A percentile compares a stretch with the other conserved stretches of the same genome.
phyloP scores from a whole-genome alignment of 2,329 filamentous ascomycete genomes.

The Dendrostoma leiphaemia region DNA sequence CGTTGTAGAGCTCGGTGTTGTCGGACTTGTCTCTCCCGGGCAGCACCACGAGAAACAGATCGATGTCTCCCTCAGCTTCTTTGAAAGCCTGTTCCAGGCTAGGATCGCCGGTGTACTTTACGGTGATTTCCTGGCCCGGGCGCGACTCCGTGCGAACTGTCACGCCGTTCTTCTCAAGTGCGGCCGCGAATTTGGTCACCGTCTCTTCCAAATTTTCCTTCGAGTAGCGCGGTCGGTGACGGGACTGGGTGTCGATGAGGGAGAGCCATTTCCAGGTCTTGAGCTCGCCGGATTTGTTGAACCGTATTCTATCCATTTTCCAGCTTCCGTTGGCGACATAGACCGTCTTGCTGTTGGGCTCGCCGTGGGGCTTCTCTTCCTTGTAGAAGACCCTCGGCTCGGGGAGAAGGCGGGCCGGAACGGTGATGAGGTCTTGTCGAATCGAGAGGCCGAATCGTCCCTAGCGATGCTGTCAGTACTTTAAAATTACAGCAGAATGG shows the following conservation, averaged over 20 bases:
- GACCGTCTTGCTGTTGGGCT: constrained; percentile 20
- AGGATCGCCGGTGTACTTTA: constrained; percentile 4
- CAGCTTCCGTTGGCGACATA: constrained; percentile 44
- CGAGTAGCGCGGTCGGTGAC: background rate
- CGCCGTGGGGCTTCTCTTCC: background rate
- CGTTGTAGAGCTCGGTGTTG: constrained; percentile 49
- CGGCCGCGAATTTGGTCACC: constrained; percentile 3
- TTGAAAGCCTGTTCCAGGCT: constrained; percentile 1
- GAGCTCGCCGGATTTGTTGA: constrained; percentile 40
- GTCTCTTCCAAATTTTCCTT: background rate
- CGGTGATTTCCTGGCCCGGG: background rate
- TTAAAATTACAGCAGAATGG: constrained; percentile 10
- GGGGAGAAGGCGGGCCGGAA: constrained; percentile 58
- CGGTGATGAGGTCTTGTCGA: constrained; percentile 53
- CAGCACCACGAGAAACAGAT: constrained; percentile 50
- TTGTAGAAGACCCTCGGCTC: constrained; percentile 54
- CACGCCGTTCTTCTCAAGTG: constrained; percentile 18
- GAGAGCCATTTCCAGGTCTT: constrained; percentile 38
- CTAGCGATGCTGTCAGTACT: background rate
- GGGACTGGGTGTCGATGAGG: constrained; percentile 9
- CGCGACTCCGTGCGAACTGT: background rate
- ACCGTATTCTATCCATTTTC: constrained; percentile 55
- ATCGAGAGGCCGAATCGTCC: constrained; percentile 45
- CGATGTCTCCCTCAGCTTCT: constrained; percentile 5
- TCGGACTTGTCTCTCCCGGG: constrained; percentile 25